Evolutionary conservation across 768 basidiomycete genomes (phyloP).

Genomic region (Xanthoconium stramineum): DNA sequence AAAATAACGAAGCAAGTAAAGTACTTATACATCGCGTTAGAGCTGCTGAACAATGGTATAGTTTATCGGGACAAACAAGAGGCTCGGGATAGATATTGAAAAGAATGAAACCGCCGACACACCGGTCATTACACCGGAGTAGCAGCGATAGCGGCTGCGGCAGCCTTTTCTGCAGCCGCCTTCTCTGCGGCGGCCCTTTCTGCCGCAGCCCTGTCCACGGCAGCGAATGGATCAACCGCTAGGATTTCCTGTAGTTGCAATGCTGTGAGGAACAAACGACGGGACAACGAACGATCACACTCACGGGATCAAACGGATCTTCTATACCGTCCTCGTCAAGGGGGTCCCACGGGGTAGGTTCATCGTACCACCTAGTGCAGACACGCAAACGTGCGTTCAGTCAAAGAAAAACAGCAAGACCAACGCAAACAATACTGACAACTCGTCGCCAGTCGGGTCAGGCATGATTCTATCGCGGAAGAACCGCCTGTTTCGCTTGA

Average conservation of each 20-base stretch:
- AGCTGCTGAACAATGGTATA: too few relatives aligned
- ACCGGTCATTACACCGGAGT: too few relatives aligned
- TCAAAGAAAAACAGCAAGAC: background rate
- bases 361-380: constrained; percentile 18
- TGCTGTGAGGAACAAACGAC: background rate
- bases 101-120: too few relatives aligned
- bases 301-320: constrained; percentile 18
- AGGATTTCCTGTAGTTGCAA: constrained; percentile 1
- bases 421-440: constrained; percentile 17
- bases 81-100: too few relatives aligned
- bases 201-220: constrained; percentile 1
- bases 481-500: constrained; percentile 4
- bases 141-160: background rate
- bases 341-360: constrained; percentile 23
- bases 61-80: too few relatives aligned
- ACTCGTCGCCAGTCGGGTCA: constrained; percentile 12
- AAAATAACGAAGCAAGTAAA: too few relatives aligned
- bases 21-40: too few relatives aligned
- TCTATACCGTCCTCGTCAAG: constrained; percentile 25
- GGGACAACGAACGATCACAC: background rate
- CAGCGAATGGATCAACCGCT: constrained; percentile 14
- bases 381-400: background rate
- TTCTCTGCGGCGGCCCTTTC: background rate
- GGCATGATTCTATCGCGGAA: constrained; percentile 15
- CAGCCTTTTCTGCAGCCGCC: background rate